A percentile compares a stretch with the other conserved stretches of the same genome.
These are phyloP conservation scores for Leucogyrophana mollusca DNA, from an alignment of 768 basidiomycete genomes.

Conservation along the genomic window DNA sequence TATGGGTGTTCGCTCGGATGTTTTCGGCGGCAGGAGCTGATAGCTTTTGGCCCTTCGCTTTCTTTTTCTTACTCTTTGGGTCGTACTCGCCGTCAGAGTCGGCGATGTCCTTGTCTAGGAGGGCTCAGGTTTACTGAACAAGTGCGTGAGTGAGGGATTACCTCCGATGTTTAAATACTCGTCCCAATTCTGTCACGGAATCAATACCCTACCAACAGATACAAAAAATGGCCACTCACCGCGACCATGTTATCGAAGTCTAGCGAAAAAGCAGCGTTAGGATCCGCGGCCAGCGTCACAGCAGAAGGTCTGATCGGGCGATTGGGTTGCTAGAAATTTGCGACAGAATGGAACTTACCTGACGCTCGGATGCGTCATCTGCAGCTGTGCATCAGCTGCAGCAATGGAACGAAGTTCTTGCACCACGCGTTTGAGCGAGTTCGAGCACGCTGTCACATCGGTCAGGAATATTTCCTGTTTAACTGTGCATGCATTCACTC, in stretches of 20 bases:
- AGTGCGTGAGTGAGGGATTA: too few relatives aligned
- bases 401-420: slow-evolving; percentile 55
- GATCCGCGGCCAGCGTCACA: slow-evolving; percentile 54
- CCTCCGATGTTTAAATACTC: slow-evolving; percentile 53
- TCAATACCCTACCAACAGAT: neutral
- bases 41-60: slow-evolving; percentile 20
- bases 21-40: slow-evolving; percentile 37
- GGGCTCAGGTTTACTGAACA: too few relatives aligned
- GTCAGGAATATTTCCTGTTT: slow-evolving; percentile 82
- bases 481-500: slow-evolving; percentile 44
- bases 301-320: slow-evolving; percentile 40
- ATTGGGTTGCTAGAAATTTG: neutral
- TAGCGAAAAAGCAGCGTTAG: slow-evolving; percentile 44
- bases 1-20: slow-evolving; percentile 54
- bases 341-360: slow-evolving; percentile 43
- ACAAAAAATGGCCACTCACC: slow-evolving; percentile 35
- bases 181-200: slow-evolving; percentile 54
- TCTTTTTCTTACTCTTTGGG: slow-evolving; percentile 31
- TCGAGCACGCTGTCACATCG: slow-evolving; percentile 78
- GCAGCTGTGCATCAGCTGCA: slow-evolving; percentile 51
- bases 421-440: slow-evolving; percentile 75
- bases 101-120: slow-evolving; percentile 9
- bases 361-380: slow-evolving; percentile 67
- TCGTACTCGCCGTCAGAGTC: slow-evolving; percentile 51
- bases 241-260: slow-evolving; percentile 68